Evolutionary conservation across 1,139 yeast species (phyloP).

Genomic region (Yamadazyma dendronema): DNA sequence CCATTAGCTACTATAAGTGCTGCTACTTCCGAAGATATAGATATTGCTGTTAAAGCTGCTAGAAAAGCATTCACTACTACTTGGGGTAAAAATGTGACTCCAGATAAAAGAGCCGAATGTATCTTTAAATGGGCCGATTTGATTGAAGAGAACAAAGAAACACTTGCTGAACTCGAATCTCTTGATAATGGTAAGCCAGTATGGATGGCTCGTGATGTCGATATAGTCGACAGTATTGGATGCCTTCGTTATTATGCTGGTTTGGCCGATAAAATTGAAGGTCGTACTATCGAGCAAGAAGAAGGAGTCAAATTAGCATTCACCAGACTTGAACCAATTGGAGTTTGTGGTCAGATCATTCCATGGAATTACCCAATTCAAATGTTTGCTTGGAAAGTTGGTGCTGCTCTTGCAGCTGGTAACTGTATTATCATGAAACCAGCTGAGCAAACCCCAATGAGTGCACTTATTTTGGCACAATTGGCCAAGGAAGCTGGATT

Average conservation of each 20-base stretch:
- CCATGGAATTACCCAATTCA: slow-evolving; percentile 41
- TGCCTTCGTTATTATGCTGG: slow-evolving; percentile 67
- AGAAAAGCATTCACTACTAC: slow-evolving; percentile 45
- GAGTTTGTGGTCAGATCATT: slow-evolving; percentile 39
- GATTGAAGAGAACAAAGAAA: slow-evolving; percentile 50
- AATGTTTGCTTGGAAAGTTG: slow-evolving; percentile 38
- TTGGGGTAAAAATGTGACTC: slow-evolving; percentile 30
- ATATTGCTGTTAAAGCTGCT: slow-evolving; percentile 59
- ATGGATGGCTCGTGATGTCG: slow-evolving; percentile 35
- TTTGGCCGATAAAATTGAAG: slow-evolving; percentile 68
- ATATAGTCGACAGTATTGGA: slow-evolving; percentile 50
- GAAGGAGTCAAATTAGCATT: slow-evolving; percentile 66
- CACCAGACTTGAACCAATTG: slow-evolving; percentile 33
- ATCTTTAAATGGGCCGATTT: slow-evolving; percentile 55
- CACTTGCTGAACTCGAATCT: slow-evolving; percentile 59
- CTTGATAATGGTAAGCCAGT: slow-evolving; percentile 71
- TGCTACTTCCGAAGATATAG: slow-evolving; percentile 57
- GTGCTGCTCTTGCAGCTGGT: slow-evolving; percentile 35
- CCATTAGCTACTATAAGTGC: slow-evolving; percentile 52
- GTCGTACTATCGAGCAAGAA: slow-evolving; percentile 57
- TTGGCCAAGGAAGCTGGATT: slow-evolving; percentile 29
- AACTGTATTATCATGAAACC: slow-evolving; percentile 35
- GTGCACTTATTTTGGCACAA: slow-evolving; percentile 30
- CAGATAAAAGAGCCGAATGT: slow-evolving; percentile 44
- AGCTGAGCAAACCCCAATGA: slow-evolving; percentile 35